Base-by-base conservation (phyloP, 2,329 filamentous ascomycete genomes). In the Diaporthe aspalathi region DNA sequence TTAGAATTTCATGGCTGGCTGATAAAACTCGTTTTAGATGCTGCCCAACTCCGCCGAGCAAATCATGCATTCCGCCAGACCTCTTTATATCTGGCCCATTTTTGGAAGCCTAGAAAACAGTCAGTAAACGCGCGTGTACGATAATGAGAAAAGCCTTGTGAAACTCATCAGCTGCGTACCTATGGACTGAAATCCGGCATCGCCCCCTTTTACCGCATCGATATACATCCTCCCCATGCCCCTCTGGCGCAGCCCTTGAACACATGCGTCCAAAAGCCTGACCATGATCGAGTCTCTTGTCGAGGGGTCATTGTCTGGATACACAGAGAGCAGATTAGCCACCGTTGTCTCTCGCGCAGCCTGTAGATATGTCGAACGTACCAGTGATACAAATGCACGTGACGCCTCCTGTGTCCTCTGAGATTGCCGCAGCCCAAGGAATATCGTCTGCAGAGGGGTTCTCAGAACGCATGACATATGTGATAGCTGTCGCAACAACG, bases 351-450 rank as follows among this genome's bases (percentile, higher is more conserved):
- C n/a, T 27, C 14, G n/a, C 47, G 32, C 40, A 56, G 52, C 29
- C 29, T 38, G n/a, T 49, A 1, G 4, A 3, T 7, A 12, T 17
- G 17, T 14, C 5, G 14, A n/a, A 52, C 86, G 72, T 77, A 89
- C 89, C 86, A 76, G 82, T 80, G 73, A 90, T 85, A 78, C 86
- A 90, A 67, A 90, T 86, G 77, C 89, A 91, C n/a, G 88, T 85
- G 45, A 89, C 84, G 32, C 89, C 89, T 56, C 88, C 89, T 52
- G 89, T 84, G 71, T 86, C 82, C 53, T 79, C 77, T 14, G 84
- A 86, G 70, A 90, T 84, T 2, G 79, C 82, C 52, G 80, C 79
- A 8, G 87, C 84, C 88, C 88, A 91, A 1, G 88, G 88, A 12
- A 90, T 78, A 74, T 90, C 87, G 7, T 82, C 80, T 12, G 83